Evolutionary conservation across 1,284 basidiomycete genomes (phyloP), one percentile per base, ranked within the genome.

Genomic region (Tranzscheliella williamsii): DNA sequence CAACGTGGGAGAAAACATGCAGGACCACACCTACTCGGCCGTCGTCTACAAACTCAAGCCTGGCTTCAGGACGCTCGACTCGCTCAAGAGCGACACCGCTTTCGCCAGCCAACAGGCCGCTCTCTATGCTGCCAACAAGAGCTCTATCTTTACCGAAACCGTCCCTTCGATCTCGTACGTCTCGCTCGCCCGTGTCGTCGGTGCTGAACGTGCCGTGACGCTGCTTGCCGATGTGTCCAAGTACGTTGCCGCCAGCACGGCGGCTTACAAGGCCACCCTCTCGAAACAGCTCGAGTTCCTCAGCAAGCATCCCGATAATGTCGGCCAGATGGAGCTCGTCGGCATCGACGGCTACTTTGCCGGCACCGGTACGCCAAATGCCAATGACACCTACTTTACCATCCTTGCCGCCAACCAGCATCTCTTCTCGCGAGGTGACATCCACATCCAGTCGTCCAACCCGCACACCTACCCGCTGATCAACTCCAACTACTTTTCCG

Each of bases 381-480:
- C 66, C 21, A 38, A 42, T 38, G 61, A 67, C 42, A 68, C 54
- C 34, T 73, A 73, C 58, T 54, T 72, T 30, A 73, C 72, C 51
- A 57, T 72, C 51, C 58, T 73, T 4, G 67, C 70, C 12, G 72
- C 72, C 42, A 77, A 87, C 35, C 87, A 88, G 74, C 85, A 86
- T 69, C 84, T 86, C 2, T 81, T 86, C 65, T 84, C 72, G 7
- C 77, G 79, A 32, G 81, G 81, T 13, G 67, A 60, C 24, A 70
- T 85, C 53, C 78, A 81, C 52, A 82, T 87, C 79, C 81, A 79
- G 57, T 83, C 81, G 8, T 79, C 78, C 21, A 80, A 83, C 69
- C 78, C 84, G 2, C 85, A 85, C 78, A 80, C 81, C 37, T 69
- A 78, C 38, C 86, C 86, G 1, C 49, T 76, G 21, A 86, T 88